Conservation (phyloP, 371 early-diverging fungal species). For the Lichtheimia corymbifera region DNA sequence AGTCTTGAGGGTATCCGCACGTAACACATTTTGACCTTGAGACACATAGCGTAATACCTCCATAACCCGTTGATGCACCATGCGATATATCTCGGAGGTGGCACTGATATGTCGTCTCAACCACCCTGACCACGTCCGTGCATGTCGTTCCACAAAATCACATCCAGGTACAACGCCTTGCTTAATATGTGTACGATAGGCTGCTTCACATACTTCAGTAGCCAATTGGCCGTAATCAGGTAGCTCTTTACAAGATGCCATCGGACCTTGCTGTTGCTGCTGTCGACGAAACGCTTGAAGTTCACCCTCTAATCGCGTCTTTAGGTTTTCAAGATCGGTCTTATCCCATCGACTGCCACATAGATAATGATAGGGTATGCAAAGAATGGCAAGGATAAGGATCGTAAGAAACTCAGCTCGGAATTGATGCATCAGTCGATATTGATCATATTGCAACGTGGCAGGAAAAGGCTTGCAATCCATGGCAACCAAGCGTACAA, state of each 20-base stretch:
- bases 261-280: not conserved
- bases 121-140: conserved; percentile 36
- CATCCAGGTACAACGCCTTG: not conserved
- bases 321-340: conserved; percentile 42
- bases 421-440: conserved; percentile 57
- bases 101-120: conserved; percentile 27
- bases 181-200: conserved; percentile 1
- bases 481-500: conserved; percentile 24
- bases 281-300: not conserved
- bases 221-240: conserved; percentile 1
- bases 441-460: conserved; percentile 64
- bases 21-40: not conserved
- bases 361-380: conserved; percentile 66
- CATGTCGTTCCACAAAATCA: not conserved
- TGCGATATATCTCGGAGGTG: conserved; percentile 25
- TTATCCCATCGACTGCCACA: conserved; percentile 40
- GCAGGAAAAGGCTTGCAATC: conserved; percentile 41
- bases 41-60: conserved; percentile 9
- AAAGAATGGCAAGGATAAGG: conserved; percentile 59
- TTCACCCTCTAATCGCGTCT: conserved; percentile 6
- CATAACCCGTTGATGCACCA: conserved; percentile 34
- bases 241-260: not conserved
- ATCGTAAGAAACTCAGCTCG: conserved; percentile 77
- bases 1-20: not conserved
- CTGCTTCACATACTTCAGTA: conserved; percentile 4